A percentile compares a stretch with the other conserved stretches of the same genome.
Conservation (phyloP, 2,329 filamentous ascomycete species). For the Penicillium brasilianum region DNA sequence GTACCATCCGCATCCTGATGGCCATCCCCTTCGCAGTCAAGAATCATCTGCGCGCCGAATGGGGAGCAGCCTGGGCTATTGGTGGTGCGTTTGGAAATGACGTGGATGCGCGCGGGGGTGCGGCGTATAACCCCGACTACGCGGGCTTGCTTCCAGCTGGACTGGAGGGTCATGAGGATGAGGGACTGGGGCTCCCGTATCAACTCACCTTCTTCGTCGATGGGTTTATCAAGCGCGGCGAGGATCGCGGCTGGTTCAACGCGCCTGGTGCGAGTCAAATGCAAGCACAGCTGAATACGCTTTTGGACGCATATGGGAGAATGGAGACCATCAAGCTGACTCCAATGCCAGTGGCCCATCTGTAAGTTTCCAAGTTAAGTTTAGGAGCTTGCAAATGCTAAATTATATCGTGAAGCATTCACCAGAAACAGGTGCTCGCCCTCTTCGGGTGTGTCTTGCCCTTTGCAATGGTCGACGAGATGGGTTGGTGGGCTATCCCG, state of each 20-base stretch:
- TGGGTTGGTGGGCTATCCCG: constrained; percentile 66
- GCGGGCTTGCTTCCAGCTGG: constrained; percentile 56
- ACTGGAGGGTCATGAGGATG: constrained; percentile 60
- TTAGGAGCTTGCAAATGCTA: too few species aligned
- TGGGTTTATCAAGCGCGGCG: constrained; percentile 62
- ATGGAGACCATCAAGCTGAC: constrained; percentile 71
- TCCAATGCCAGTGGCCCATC: constrained; percentile 66
- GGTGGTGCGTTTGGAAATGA: constrained; percentile 37
- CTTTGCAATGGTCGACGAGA: constrained; percentile 67
- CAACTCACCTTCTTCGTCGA: constrained; percentile 66
- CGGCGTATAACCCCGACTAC: constrained; percentile 54
- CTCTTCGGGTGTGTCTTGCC: constrained; percentile 65
- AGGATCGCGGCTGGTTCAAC: constrained; percentile 63
- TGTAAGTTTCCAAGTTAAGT: constrained; percentile 40
- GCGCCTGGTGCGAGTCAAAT: constrained; percentile 64
- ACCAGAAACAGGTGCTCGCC: constrained; percentile 67
- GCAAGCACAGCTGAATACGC: constrained; percentile 61
- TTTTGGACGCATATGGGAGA: constrained; percentile 63
- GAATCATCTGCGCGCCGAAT: constrained; percentile 67
- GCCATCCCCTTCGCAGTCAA: constrained; percentile 68
- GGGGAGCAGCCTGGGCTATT: constrained; percentile 54
- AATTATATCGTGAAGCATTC: constrained; percentile 53
- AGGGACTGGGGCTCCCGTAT: constrained; percentile 64
- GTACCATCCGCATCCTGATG: constrained; percentile 62
- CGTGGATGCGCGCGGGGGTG: constrained; percentile 35